phyloP scores from a whole-genome alignment of 2,329 filamentous ascomycete genomes.

The Corinectria fuckeliana region DNA sequence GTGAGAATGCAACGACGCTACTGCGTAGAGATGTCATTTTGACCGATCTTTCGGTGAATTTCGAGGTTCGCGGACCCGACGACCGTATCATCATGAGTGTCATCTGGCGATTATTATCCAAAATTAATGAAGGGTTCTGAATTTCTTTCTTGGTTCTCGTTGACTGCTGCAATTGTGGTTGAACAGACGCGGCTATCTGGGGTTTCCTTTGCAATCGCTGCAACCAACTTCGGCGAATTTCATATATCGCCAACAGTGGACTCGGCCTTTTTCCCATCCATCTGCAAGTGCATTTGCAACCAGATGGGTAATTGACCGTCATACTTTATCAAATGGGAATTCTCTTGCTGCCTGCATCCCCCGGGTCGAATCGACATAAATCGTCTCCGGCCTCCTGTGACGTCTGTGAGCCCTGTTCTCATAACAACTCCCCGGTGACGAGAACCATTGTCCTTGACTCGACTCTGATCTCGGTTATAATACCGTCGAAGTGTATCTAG shows the following conservation, averaged over 20 bases:
- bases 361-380: slow-evolving; percentile 7
- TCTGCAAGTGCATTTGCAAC: background rate
- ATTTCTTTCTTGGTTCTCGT: too few relatives aligned
- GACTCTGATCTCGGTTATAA: too few relatives aligned
- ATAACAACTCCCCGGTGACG: background rate
- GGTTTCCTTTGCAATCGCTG: background rate
- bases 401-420: background rate
- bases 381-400: background rate
- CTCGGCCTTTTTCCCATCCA: background rate
- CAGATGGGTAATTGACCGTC: slow-evolving; percentile 8
- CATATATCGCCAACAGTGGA: background rate
- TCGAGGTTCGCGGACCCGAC: background rate
- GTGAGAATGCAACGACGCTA: background rate
- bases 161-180: too few relatives aligned
- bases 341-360: background rate
- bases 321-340: background rate
- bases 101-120: background rate
- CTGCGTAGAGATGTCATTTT: background rate
- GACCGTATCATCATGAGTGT: background rate
- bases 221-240: background rate
- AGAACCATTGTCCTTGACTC: background rate
- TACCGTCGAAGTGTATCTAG: too few relatives aligned
- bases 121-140: too few relatives aligned
- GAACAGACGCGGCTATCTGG: too few relatives aligned
- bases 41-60: background rate